phyloP scores from a whole-genome alignment of 768 basidiomycete genomes.

The Tulasnella sp. region DNA sequence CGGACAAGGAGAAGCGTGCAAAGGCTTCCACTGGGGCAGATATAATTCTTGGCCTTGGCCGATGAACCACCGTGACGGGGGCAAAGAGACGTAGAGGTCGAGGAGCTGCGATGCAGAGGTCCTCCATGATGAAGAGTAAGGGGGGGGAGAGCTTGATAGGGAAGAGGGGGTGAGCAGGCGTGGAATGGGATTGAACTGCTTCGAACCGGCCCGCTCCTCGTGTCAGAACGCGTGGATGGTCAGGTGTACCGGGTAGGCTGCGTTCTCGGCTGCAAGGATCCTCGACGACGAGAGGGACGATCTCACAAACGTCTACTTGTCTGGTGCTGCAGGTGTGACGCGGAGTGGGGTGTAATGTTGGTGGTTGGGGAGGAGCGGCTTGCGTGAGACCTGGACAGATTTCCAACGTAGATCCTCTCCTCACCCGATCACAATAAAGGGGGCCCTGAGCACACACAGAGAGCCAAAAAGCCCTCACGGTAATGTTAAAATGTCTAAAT shows the following conservation, averaged over 20 bases:
- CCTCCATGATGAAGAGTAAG: constrained; percentile 22
- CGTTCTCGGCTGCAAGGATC: not conserved
- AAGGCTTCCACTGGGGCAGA: constrained; percentile 27
- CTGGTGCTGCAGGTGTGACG: not conserved
- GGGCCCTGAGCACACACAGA: not conserved
- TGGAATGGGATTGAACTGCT: constrained; percentile 7
- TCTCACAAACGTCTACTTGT: not conserved
- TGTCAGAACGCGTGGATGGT: not conserved
- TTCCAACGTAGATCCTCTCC: not conserved
- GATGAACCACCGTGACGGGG: not conserved
- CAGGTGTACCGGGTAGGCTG: not conserved
- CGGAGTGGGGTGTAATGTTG: not conserved
- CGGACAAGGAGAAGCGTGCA: constrained; percentile 13
- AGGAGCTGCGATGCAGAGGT: constrained; percentile 27
- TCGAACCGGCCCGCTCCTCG: constrained; percentile 10
- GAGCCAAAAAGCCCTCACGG: not conserved
- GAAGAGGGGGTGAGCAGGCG: constrained; percentile 5
- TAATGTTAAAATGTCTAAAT: constrained; percentile 1
- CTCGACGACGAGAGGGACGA: not conserved
- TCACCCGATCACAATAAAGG: not conserved
- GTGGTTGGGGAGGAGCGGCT: not conserved
- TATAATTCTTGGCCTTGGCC: not conserved
- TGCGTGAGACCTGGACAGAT: not conserved
- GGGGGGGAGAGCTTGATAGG: constrained; percentile 9
- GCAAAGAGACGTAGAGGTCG: constrained; percentile 22